Conservation (phyloP, 2,329 filamentous ascomycete genomes). For the Colletotrichum simmondsii region DNA sequence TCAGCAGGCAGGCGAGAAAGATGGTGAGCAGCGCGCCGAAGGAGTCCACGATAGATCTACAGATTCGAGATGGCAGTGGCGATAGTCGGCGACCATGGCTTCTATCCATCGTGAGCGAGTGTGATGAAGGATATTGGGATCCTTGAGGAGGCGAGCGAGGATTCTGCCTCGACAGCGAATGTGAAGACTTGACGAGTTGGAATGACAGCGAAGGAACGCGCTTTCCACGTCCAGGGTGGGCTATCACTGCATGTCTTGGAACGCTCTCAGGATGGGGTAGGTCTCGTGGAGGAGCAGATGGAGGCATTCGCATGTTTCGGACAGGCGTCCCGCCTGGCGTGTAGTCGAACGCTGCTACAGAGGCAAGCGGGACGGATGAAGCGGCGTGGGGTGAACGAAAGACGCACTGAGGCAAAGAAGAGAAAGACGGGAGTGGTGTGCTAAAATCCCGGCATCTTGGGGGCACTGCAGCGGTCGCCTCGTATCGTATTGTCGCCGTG, state of each 20-base stretch:
- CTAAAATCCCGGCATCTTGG: slow-evolving; percentile 35
- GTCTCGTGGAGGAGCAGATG: slow-evolving; percentile 15
- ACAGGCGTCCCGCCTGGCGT: not conserved
- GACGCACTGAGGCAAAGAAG: slow-evolving; percentile 13
- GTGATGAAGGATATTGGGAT: not conserved
- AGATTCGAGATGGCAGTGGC: not conserved
- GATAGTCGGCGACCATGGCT: not conserved
- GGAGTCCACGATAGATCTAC: slow-evolving; percentile 1
- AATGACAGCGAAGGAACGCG: slow-evolving; percentile 28
- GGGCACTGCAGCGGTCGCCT: slow-evolving; percentile 18
- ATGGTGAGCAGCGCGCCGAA: slow-evolving; percentile 47
- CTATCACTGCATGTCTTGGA: slow-evolving; percentile 29
- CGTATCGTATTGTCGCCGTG: not conserved
- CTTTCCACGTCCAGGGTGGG: slow-evolving; percentile 29
- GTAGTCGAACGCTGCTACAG: slow-evolving; percentile 3
- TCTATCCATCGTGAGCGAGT: slow-evolving; percentile 14
- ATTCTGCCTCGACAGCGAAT: slow-evolving; percentile 10
- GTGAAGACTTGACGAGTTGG: slow-evolving; percentile 31
- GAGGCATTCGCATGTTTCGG: slow-evolving; percentile 34
- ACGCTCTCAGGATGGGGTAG: slow-evolving; percentile 13
- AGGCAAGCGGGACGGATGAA: slow-evolving; percentile 10
- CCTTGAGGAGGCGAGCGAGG: slow-evolving; percentile 20
- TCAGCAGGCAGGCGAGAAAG: slow-evolving; percentile 50
- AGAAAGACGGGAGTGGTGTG: slow-evolving; percentile 13
- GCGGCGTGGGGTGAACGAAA: not conserved